Evolutionary conservation across 768 basidiomycete species (phyloP), one percentile per base, ranked within the genome.

Genomic region (Hygrocybe coccinea): DNA sequence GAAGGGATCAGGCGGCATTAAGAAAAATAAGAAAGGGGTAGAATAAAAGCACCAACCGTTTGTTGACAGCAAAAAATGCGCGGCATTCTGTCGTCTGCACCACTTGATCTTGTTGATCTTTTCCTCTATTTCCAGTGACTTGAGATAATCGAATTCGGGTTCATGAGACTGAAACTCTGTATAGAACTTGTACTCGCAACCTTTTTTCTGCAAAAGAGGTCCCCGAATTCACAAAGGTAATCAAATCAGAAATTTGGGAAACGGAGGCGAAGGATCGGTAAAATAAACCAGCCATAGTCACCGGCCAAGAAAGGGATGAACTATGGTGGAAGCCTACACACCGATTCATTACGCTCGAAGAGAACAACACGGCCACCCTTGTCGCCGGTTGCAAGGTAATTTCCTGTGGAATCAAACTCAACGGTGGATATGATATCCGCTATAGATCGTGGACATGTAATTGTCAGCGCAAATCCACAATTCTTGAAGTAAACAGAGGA

Each of bases 41-140:
- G 29, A 34, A 35, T 21, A 15, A 25, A 54, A 52, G 33, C 37
- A 72, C 80, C 57, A 58, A 95, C 97, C 97, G 65, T 99, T 99
- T 29, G 97, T 98, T 56, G 94, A 95, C 50, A 99, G 74, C 55
- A 99, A 75, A 73, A 99, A 98, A 73, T 99, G 97, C 44, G 97
- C 95, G 45, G 90, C 81, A 70, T 98, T 98, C 76, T 97, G 94
- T 61, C 97, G 84, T 78, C 87, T 94, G 80, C 95, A 97, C 97
- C 97, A 99, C 71, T 94, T 92, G 83, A 99, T 99, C 84, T 97
- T 91, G 80, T 99, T 99, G 80, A 99, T 99, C 87, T 99, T 99
- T 82, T 99, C 97, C 75, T 99, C 97, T 73, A 99, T 99, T 81
- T 99, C 97, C 63, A 99, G 79, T 21, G 93, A 97, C 80, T 99